Evolutionary conservation across 441 rosid genomes (phyloP).

Genomic region (Erodium texanum): DNA sequence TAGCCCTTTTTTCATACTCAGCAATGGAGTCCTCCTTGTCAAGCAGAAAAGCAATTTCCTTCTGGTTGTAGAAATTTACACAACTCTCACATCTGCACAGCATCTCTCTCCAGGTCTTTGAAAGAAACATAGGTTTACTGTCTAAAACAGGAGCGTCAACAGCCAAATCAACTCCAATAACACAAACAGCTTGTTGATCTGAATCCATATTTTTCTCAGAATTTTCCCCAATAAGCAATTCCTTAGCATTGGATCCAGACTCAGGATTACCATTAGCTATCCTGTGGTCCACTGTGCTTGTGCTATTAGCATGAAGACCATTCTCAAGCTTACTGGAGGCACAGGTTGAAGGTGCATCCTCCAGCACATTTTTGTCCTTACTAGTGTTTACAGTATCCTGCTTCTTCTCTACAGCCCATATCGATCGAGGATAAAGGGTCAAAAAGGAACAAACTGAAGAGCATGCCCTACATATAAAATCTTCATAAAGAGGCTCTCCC

Average conservation of each 20-base stretch:
- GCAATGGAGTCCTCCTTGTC: conserved; percentile 78
- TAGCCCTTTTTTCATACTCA: conserved; percentile 79
- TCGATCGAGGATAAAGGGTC: conserved; percentile 44
- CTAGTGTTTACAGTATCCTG: conserved; percentile 20
- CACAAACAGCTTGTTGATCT: conserved; percentile 31
- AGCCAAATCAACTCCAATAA: conserved; percentile 28
- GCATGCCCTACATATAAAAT: conserved; percentile 74
- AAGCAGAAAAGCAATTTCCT: conserved; percentile 49
- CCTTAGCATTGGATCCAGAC: conserved; percentile 20
- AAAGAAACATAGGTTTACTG: conserved; percentile 58
- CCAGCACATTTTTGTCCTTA: conserved; percentile 42
- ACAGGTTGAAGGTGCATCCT: conserved; percentile 29
- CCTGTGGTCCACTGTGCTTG: conserved; percentile 15
- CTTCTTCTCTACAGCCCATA: conserved; percentile 43
- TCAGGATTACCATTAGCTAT: conserved; percentile 17
- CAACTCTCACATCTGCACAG: conserved; percentile 75
- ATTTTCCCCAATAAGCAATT: conserved; percentile 32
- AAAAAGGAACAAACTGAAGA: conserved; percentile 62
- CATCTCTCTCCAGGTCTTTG: conserved; percentile 70
- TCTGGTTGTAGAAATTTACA: conserved; percentile 48
- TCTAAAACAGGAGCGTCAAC: conserved; percentile 25
- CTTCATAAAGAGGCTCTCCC: conserved; percentile 77
- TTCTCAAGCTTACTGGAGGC: conserved; percentile 36
- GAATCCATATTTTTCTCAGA: conserved; percentile 32
- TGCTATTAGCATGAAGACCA: conserved; percentile 17